Evolutionary conservation across 306 rosid species (phyloP), one percentile per base, ranked within the genome.

Genomic region (Lagenaria siceraria): DNA sequence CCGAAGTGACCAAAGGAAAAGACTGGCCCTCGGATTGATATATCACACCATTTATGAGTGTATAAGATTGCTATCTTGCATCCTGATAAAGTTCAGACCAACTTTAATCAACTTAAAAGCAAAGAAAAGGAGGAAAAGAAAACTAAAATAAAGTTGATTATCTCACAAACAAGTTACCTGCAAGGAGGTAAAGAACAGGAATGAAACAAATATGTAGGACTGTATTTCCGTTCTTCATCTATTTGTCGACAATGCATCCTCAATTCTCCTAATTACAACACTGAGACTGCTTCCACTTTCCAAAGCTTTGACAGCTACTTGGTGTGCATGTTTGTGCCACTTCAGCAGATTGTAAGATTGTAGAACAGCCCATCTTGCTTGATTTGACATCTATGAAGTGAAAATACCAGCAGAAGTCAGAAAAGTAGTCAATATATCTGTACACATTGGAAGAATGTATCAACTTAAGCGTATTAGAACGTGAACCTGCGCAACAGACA

Each of bases 341-440:
- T 92, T 95, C 80, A 95, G 93, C 82, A 95, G 87, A 89, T 95
- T 95, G 85, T 92, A 95, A 6, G 98, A 92, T 74, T 95, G 97
- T 71, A 95, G 77, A 82, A 95, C 97, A 0, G 97, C 91, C 97
- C 98, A 95, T 83, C 98, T 89, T 80, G 98, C 97, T 80, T 89
- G 98, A 83, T 95, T 95, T 61, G 98, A 88, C 97, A 95, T 95
- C 97, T 95, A 85, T 24, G 49, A 71, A 79, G 14, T 58, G 81
- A 48, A 29, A 66, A 80, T 51, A 71, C 74, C 27, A 35, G 49
- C n/a, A 74, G 72, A 52, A 74, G 43, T 42, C 75, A 78, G 35
- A 68, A 71, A 75, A 15, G 31, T 79, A 1, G 59, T 56, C 9
- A 38, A 77, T 56, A 11, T 24, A 40, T 65, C 48, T 76, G 69